A percentile compares a stretch with the other conserved stretches of the same genome.
These are phyloP conservation scores for Fimicolochytrium jonesii DNA, from an alignment of 192 early-diverging fungal genomes.

Conservation along the genomic window DNA sequence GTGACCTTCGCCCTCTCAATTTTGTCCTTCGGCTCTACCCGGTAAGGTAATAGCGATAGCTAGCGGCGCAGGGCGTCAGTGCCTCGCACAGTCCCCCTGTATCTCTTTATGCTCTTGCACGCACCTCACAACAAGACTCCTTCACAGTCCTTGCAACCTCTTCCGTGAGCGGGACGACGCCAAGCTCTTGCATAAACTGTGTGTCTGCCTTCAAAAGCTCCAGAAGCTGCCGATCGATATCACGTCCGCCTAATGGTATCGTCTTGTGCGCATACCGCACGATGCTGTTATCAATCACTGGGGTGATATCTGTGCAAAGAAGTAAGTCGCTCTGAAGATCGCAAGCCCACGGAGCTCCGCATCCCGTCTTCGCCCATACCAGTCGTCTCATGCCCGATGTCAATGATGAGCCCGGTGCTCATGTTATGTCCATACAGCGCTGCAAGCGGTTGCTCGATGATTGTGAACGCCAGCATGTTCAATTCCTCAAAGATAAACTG, in stretches of 20 bases:
- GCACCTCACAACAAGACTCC: constrained; percentile 28
- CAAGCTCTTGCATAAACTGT: constrained; percentile 44
- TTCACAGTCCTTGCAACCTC: constrained; percentile 26
- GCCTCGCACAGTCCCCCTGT: too few relatives aligned
- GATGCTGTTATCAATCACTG: constrained; percentile 73
- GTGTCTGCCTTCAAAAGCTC: constrained; percentile 54
- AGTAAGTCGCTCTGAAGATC: background rate
- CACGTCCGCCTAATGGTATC: constrained; percentile 64
- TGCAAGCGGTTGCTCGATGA: constrained; percentile 80
- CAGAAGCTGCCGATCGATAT: constrained; percentile 65
- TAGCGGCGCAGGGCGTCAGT: too few relatives aligned
- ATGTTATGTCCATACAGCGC: constrained; percentile 74
- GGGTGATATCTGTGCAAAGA: constrained; percentile 56
- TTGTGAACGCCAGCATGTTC: constrained; percentile 76
- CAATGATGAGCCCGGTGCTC: constrained; percentile 78
- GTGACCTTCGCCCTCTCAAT: constrained; percentile 18
- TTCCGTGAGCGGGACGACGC: constrained; percentile 7
- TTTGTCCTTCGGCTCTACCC: too few relatives aligned
- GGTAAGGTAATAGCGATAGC: too few relatives aligned
- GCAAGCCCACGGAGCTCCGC: background rate
- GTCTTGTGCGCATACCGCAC: constrained; percentile 55
- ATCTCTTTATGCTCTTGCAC: background rate
- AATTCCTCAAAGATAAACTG: constrained; percentile 92
- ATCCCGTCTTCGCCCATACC: constrained; percentile 47
- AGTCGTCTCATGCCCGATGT: constrained; percentile 84